Evolutionary conservation across 176 grass and related monocot species (phyloP).

Genomic region (Chloris gayana): DNA sequence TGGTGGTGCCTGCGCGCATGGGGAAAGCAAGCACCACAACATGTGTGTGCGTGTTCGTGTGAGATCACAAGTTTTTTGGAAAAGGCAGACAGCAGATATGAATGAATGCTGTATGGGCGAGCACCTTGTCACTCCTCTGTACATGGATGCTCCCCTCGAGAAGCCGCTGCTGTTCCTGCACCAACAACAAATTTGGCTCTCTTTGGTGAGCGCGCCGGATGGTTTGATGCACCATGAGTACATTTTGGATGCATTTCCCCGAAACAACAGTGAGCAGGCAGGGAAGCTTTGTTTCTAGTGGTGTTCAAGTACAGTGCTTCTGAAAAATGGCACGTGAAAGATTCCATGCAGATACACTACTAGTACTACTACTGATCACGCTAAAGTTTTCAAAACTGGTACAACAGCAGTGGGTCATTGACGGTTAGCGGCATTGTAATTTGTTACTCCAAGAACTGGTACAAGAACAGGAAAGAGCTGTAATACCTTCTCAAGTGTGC

Average conservation of each 20-base stretch:
- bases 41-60: constrained; percentile 32
- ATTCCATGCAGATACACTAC: constrained; percentile 5
- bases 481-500: constrained; percentile 83
- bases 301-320: neutral
- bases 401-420: too few species aligned
- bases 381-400: too few species aligned
- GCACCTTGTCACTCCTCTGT: constrained; percentile 97
- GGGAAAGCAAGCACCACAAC: constrained; percentile 35
- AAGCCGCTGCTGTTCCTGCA: constrained; percentile 96
- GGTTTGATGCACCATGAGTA: neutral
- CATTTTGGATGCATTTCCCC: constrained; percentile 35
- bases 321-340: constrained; percentile 25
- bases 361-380: too few species aligned
- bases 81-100: constrained; percentile 52
- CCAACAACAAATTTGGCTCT: constrained; percentile 38
- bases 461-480: neutral
- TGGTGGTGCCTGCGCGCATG: constrained; percentile 93
- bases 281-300: constrained; percentile 28
- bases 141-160: constrained; percentile 95
- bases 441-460: neutral
- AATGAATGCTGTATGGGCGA: too few species aligned
- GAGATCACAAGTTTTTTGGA: constrained; percentile 24
- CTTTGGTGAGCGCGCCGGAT: constrained; percentile 39
- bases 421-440: too few species aligned
- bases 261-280: constrained; percentile 5